Conservation (phyloP, 257 asterid species). For the Oldenlandia corymbosa region DNA sequence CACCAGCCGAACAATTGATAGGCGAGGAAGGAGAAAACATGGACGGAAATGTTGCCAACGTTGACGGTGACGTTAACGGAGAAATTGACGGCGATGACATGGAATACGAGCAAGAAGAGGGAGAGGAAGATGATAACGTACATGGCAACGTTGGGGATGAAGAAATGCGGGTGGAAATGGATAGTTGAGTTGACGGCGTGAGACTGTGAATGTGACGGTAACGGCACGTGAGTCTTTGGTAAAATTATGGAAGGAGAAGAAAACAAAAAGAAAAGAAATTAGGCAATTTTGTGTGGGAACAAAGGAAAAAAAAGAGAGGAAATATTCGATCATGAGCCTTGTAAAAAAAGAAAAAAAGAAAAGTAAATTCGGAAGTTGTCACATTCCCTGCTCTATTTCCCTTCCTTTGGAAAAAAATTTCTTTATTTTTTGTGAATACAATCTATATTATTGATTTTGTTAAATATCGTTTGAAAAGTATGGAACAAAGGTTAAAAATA, state of each 20-base stretch:
- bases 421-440: slow-evolving; percentile 9
- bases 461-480: background rate
- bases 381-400: no score
- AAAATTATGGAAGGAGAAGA: background rate
- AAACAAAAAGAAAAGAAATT: background rate
- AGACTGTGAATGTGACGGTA: slow-evolving; percentile 52
- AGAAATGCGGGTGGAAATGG: slow-evolving; percentile 21
- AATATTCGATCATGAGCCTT: no score
- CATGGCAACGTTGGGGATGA: background rate
- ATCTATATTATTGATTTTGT: background rate
- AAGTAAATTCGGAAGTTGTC: slow-evolving; percentile 14
- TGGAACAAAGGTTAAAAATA: no score
- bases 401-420: no score
- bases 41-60: slow-evolving; percentile 23
- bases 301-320: background rate
- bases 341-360: background rate
- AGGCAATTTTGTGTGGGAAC: slow-evolving; percentile 40
- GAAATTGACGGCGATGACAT: slow-evolving; percentile 13
- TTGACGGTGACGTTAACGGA: slow-evolving; percentile 11
- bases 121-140: background rate
- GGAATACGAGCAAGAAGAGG: slow-evolving; percentile 23
- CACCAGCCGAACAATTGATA: slow-evolving; percentile 48
- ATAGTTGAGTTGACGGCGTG: slow-evolving; percentile 18
- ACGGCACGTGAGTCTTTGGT: slow-evolving; percentile 50
- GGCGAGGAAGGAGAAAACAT: slow-evolving; percentile 27